Conservation (phyloP, 352 stramenopile species). For the Phytopythium delawarense region DNA sequence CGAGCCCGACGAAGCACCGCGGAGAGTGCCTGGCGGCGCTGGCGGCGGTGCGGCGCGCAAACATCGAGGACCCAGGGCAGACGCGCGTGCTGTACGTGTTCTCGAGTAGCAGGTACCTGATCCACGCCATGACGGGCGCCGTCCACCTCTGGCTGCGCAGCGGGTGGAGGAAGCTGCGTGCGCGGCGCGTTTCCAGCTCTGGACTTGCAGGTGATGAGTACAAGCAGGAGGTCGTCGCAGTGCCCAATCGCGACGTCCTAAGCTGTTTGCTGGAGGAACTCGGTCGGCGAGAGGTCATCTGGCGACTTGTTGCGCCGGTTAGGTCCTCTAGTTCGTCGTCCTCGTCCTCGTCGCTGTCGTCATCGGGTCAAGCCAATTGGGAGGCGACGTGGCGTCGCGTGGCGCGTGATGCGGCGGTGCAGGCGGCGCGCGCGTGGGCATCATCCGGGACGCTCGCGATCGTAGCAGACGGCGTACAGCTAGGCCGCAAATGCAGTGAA, state of each 20-base stretch:
- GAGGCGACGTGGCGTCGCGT: constrained; percentile 6
- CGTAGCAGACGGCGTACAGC: background rate
- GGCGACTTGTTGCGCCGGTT: background rate
- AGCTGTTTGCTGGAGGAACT: constrained; percentile 4
- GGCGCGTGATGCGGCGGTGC: background rate
- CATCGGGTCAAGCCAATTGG: constrained; percentile 2
- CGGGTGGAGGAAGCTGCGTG: background rate
- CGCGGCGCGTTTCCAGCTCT: background rate
- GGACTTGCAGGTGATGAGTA: background rate
- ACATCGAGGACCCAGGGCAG: constrained; percentile 3
- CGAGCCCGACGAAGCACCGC: constrained; percentile 3
- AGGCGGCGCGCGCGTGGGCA: background rate
- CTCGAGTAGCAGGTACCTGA: constrained; percentile 3
- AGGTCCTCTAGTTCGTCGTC: background rate
- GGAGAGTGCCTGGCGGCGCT: background rate
- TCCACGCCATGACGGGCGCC: constrained; percentile 4
- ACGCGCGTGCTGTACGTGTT: constrained; percentile 5
- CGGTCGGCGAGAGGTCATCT: constrained; percentile 3
- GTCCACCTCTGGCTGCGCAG: constrained; percentile 3
- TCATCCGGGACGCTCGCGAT: background rate
- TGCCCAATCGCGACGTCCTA: background rate
- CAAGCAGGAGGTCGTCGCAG: background rate
- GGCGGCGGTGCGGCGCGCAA: constrained; percentile 1
- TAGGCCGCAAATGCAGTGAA: constrained; percentile 1
- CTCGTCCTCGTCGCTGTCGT: background rate